A percentile compares a stretch with the other conserved stretches of the same genome.
Evolutionary conservation across 495 filamentous ascomycete genomes (phyloP).

Genomic region (Lentithecium fluviatile): DNA sequence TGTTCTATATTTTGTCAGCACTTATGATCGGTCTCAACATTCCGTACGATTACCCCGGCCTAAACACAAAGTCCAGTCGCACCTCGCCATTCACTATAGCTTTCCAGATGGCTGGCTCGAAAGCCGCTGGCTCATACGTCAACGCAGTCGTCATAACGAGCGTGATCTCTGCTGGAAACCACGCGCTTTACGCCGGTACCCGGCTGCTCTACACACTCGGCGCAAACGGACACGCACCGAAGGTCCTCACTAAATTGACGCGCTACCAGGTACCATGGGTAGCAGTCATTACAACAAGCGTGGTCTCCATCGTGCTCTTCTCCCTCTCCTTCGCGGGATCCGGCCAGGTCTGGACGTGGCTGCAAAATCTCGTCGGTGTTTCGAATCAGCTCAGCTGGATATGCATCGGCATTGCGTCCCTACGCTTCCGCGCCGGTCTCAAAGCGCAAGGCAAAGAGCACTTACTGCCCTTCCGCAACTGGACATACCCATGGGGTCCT

Average conservation of each 20-base stretch:
- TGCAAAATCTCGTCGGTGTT: slow-evolving; percentile 5
- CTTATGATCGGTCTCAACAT: slow-evolving; percentile 55
- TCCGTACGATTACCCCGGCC: slow-evolving; percentile 52
- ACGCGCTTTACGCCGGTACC: slow-evolving; percentile 18
- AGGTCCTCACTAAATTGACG: slow-evolving; percentile 2
- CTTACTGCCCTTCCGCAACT: slow-evolving; percentile 61
- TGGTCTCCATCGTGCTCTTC: neutral
- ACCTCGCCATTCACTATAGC: slow-evolving; percentile 57
- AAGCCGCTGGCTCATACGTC: slow-evolving; percentile 54
- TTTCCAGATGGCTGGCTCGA: slow-evolving; percentile 51
- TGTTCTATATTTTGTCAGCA: slow-evolving; percentile 69
- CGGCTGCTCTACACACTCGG: slow-evolving; percentile 22
- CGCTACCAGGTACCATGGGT: slow-evolving; percentile 6
- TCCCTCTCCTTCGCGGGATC: neutral
- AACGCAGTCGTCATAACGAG: slow-evolving; percentile 58
- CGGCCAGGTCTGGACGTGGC: slow-evolving; percentile 4
- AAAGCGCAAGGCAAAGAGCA: slow-evolving; percentile 55
- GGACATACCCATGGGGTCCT: slow-evolving; percentile 50
- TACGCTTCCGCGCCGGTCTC: slow-evolving; percentile 31
- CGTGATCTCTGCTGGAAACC: slow-evolving; percentile 52
- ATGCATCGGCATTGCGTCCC: slow-evolving; percentile 3
- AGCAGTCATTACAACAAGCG: neutral
- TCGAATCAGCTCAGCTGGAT: slow-evolving; percentile 6
- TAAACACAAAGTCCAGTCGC: slow-evolving; percentile 43
- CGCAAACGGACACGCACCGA: slow-evolving; percentile 11